Base-by-base conservation (phyloP, 306 rosid genomes). In the Ormosia emarginata region DNA sequence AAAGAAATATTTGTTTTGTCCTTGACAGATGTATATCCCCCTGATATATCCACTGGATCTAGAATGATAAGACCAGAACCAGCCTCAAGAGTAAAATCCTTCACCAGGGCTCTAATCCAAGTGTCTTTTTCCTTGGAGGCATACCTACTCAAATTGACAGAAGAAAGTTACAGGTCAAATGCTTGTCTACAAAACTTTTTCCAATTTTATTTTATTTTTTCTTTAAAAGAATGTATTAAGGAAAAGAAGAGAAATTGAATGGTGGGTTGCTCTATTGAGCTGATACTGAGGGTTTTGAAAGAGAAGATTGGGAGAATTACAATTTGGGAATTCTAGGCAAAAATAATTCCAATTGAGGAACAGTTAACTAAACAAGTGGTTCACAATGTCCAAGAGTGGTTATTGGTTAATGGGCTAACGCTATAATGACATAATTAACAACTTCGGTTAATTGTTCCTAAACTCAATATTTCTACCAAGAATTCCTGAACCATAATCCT, bases 21-120 rank as follows among this genome's bases (percentile, higher is more conserved):
- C 87, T 93, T 95, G 37, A 93, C 92, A 50, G 98, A 95, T 77
- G 99, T 95, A 75, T 90, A 95, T 71, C 99, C 99, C 77, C 91
- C 99, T n/a, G 99, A 93, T 72, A 95, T 83, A 85, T 95, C 99
- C 77, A 92, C 96, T 30, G 99, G 99, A 86, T 95, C 93, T 71
- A 95, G 92, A 89, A 95, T 90, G 79, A 86, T 78, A 82, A 93
- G 94, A 80, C 98, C 98, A 88, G 99, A 95, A 84, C 97, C 99
- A 85, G 98, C 91, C 89, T 95, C 99, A 65, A 92, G 84, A 46
- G 93, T 87, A 80, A 95, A 91, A 90, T 95, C 99, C 88, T 95
- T 95, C 85, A 91, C 88, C 82, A 95, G 84, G 73, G 99, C 94
- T 85, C 94, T 91, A 79, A 95, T 90, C 98, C 99, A 95, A 59